These are phyloP conservation scores for Pichia pseudocactophila DNA, from an alignment of 805 yeast species.

Conservation along the genomic window DNA sequence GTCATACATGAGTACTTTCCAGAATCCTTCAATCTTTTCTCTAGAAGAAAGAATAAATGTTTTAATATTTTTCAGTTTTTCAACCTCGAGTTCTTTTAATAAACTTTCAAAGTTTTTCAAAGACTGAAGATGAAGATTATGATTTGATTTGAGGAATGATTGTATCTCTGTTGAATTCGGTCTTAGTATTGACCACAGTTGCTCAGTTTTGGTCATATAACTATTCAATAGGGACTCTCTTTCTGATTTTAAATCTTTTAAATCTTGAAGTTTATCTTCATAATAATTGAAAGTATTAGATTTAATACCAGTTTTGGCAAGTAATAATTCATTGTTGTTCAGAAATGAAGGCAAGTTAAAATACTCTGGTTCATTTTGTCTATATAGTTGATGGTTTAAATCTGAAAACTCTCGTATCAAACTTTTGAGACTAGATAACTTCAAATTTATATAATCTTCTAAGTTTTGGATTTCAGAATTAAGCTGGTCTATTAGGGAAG, in stretches of 20 bases:
- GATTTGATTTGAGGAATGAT: slow-evolving; percentile 33
- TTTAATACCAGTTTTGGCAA: slow-evolving; percentile 20
- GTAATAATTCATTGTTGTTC: slow-evolving; percentile 14
- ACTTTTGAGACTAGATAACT: slow-evolving; percentile 1
- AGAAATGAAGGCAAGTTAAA: slow-evolving; percentile 4
- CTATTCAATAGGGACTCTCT: slow-evolving; percentile 31
- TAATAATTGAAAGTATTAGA: slow-evolving; percentile 12
- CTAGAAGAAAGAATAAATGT: slow-evolving; percentile 59
- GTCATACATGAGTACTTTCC: slow-evolving; percentile 56
- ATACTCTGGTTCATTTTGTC: slow-evolving; percentile 5
- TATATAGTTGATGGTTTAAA: slow-evolving; percentile 8
- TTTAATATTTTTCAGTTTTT: slow-evolving; percentile 57
- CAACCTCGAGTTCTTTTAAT: slow-evolving; percentile 44
- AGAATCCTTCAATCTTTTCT: slow-evolving; percentile 46
- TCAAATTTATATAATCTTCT: slow-evolving; percentile 11
- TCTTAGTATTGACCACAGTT: slow-evolving; percentile 39
- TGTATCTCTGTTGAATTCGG: slow-evolving; percentile 23
- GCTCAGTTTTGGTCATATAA: slow-evolving; percentile 28
- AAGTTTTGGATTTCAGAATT: slow-evolving; percentile 24
- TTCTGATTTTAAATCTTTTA: slow-evolving; percentile 27
- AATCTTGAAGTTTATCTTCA: slow-evolving; percentile 6
- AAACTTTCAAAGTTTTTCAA: slow-evolving; percentile 48
- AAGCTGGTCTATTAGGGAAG: slow-evolving; percentile 18
- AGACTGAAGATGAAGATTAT: slow-evolving; percentile 37
- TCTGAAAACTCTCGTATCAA: slow-evolving; percentile 1